These are phyloP conservation scores for Backusella sp. DNA, from an alignment of 192 early-diverging fungal species.

Conservation along the genomic window DNA sequence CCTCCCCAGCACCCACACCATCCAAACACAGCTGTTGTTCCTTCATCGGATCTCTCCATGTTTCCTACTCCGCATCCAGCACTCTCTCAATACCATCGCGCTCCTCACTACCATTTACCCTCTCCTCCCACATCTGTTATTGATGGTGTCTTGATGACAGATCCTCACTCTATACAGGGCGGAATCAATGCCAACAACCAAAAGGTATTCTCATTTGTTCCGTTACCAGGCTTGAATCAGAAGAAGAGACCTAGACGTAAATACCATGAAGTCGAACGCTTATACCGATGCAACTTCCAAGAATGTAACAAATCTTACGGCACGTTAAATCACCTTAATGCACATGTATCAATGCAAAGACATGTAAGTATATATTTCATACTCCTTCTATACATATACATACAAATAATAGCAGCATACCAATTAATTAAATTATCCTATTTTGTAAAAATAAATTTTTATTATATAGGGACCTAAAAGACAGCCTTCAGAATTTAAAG, in stretches of 20 bases:
- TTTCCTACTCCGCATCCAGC: constrained; percentile 14
- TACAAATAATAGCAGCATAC: constrained; percentile 5
- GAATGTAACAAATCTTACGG: constrained; percentile 59
- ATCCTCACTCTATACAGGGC: not conserved
- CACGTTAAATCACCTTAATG: constrained; percentile 59
- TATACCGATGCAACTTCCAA: constrained; percentile 48
- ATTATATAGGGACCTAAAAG: constrained; percentile 25
- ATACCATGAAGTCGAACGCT: constrained; percentile 61
- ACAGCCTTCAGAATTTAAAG: constrained; percentile 51
- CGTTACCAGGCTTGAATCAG: constrained; percentile 45
- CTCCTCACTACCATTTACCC: constrained; percentile 17
- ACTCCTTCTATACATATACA: constrained; percentile 8
- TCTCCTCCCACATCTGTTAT: constrained; percentile 21
- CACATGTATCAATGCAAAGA: constrained; percentile 59
- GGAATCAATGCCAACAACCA: not conserved
- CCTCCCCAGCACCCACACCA: not conserved
- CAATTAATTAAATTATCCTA: constrained; percentile 38
- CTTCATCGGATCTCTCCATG: constrained; percentile 3
- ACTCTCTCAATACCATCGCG: not conserved
- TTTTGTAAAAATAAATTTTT: not conserved
- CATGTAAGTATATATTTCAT: constrained; percentile 40
- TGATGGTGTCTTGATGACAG: constrained; percentile 3
- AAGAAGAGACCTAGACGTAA: constrained; percentile 55
- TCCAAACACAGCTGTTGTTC: not conserved
- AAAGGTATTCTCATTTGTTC: constrained; percentile 48